Evolutionary conservation across 371 early-diverging fungal species (phyloP).

Genomic region (Mucor mucedo): DNA sequence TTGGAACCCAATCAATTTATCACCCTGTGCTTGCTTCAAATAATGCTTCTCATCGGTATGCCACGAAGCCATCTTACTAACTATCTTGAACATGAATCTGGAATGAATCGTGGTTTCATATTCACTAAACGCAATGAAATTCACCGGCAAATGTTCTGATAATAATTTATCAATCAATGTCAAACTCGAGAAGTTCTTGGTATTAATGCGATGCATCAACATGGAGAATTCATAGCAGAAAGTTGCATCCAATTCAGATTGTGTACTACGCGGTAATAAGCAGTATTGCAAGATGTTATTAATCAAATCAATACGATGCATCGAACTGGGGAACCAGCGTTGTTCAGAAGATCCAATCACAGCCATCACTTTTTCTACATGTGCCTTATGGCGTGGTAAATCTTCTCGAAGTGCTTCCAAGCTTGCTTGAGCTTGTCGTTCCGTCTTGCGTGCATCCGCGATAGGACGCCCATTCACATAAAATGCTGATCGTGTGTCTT

Average conservation of each 20-base stretch:
- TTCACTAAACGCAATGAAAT: conserved; percentile 72
- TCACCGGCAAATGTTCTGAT: conserved; percentile 47
- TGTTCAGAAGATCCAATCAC: conserved; percentile 67
- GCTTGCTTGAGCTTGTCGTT: conserved; percentile 45
- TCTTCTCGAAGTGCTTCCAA: conserved; percentile 41
- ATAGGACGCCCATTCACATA: neutral
- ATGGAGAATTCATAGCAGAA: conserved; percentile 85
- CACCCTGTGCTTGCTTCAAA: conserved; percentile 60
- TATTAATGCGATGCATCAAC: conserved; percentile 78
- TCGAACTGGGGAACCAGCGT: conserved; percentile 72
- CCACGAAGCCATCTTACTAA: conserved; percentile 67
- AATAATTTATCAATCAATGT: conserved; percentile 77
- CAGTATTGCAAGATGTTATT: conserved; percentile 78
- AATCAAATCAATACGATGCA: conserved; percentile 57
- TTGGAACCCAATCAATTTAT: conserved; percentile 77
- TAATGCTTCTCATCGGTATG: conserved; percentile 62
- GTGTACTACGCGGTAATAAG: conserved; percentile 74
- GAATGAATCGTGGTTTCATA: conserved; percentile 79
- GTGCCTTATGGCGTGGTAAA: conserved; percentile 49
- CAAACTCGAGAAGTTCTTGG: conserved; percentile 78
- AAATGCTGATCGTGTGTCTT: conserved; percentile 21
- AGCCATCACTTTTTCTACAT: conserved; percentile 49
- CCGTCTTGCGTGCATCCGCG: conserved; percentile 30
- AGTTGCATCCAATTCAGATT: conserved; percentile 81
- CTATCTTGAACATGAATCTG: conserved; percentile 64